Conservation (phyloP, 176 grass and related monocot genomes). For the Aegilops tauschii region DNA sequence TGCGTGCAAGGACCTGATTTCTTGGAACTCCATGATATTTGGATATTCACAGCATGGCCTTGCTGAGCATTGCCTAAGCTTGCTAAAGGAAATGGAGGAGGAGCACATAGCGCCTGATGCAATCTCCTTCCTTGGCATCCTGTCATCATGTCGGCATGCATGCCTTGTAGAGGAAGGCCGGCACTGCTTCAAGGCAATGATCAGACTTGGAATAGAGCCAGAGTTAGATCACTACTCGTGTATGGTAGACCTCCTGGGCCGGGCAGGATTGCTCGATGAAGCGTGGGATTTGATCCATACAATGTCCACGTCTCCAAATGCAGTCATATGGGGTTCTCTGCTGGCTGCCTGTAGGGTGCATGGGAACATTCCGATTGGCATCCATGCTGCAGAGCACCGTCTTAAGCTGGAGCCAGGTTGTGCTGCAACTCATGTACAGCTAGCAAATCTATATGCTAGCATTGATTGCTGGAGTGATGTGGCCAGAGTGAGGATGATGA, state of each 20-base stretch:
- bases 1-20: conserved; percentile 35
- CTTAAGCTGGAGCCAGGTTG: conserved; percentile 56
- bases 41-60: conserved; percentile 67
- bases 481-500: conserved; percentile 49
- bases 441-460: conserved; percentile 57
- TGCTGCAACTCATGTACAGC: conserved; percentile 48
- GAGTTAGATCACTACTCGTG: conserved; percentile 65
- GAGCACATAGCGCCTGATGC: conserved; percentile 32
- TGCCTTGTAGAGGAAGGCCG: conserved; percentile 28
- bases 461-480: conserved; percentile 44
- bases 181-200: conserved; percentile 30
- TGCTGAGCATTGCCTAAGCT: conserved; percentile 33
- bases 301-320: conserved; percentile 42
- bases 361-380: conserved; percentile 24
- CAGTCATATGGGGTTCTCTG: conserved; percentile 57
- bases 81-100: conserved; percentile 41
- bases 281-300: conserved; percentile 42
- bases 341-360: conserved; percentile 50
- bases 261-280: conserved; percentile 55
- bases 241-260: conserved; percentile 62
- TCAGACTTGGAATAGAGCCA: conserved; percentile 42
- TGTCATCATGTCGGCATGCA: conserved; percentile 48
- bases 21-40: conserved; percentile 57
- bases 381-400: conserved; percentile 44
- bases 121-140: conserved; percentile 44